Conservation (phyloP, 257 asterid genomes). For the Fraxinus anomala region DNA sequence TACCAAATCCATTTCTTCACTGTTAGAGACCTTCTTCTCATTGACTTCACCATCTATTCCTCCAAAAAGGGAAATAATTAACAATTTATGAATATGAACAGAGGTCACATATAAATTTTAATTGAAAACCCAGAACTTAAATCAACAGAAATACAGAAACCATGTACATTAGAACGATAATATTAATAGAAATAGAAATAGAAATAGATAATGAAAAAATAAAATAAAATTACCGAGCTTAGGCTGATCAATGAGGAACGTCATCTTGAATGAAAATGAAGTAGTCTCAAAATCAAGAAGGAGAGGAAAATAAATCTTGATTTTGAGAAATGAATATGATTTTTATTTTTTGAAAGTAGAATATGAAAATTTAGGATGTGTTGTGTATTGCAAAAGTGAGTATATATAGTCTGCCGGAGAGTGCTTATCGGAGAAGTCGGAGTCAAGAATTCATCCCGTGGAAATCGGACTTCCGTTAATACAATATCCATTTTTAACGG, state of each 20-base stretch:
- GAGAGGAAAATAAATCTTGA: background rate
- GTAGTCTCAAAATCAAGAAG: background rate
- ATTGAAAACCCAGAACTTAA: background rate
- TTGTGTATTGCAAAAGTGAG: background rate
- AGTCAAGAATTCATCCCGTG: background rate
- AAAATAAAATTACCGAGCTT: slow-evolving; percentile 4
- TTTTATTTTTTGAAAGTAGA: background rate
- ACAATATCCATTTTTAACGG: background rate
- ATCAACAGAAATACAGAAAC: background rate
- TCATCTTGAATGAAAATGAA: slow-evolving; percentile 18
- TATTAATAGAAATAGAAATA: too few species aligned
- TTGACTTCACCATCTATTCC: slow-evolving; percentile 1
- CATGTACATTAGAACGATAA: too few species aligned
- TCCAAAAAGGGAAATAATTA: background rate
- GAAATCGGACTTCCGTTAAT: background rate
- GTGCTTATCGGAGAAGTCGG: background rate
- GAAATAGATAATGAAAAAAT: background rate
- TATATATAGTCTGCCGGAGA: background rate
- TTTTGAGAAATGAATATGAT: background rate
- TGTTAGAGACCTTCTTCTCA: background rate
- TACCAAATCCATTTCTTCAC: slow-evolving; percentile 8
- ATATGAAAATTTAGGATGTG: background rate
- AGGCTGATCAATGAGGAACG: slow-evolving; percentile 17
- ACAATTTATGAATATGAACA: background rate
- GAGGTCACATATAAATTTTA: background rate